These are phyloP conservation scores for Colletotrichum viniferum DNA, from an alignment of 2,329 filamentous ascomycete species.

Conservation along the genomic window DNA sequence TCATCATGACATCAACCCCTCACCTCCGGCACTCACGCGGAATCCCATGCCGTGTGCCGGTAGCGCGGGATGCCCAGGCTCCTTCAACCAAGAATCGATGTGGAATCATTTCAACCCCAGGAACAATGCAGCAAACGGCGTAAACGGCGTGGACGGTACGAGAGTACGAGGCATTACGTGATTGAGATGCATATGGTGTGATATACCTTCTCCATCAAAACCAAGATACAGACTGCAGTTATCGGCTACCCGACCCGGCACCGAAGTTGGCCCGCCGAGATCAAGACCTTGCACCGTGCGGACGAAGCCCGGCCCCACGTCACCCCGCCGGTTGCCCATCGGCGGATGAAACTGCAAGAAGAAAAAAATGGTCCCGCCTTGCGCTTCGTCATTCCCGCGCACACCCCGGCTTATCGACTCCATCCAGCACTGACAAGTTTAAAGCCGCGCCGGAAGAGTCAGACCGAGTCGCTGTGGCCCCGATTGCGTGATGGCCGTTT, in stretches of 20 bases:
- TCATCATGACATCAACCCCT: background rate
- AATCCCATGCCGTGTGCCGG: background rate
- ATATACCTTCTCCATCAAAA: background rate
- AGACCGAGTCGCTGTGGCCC: background rate
- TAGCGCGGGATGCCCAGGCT: background rate
- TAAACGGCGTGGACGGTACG: background rate
- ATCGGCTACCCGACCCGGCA: background rate
- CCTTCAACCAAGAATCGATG: background rate
- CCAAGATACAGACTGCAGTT: background rate
- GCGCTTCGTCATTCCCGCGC: background rate
- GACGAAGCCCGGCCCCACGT: background rate
- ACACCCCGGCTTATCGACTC: background rate
- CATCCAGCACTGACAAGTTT: background rate
- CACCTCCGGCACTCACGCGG: background rate
- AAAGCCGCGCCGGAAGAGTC: background rate
- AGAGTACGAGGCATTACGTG: background rate
- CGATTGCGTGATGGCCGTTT: background rate
- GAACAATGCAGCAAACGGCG: background rate
- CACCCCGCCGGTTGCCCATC: background rate
- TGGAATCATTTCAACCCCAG: background rate
- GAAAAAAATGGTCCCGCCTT: background rate
- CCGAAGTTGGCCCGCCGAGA: background rate
- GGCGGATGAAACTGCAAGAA: background rate
- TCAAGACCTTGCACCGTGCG: background rate
- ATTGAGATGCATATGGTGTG: background rate